Evolutionary conservation across 768 basidiomycete species (phyloP), one percentile per base, ranked within the genome.

Genomic region (Wakefieldia striispora): DNA sequence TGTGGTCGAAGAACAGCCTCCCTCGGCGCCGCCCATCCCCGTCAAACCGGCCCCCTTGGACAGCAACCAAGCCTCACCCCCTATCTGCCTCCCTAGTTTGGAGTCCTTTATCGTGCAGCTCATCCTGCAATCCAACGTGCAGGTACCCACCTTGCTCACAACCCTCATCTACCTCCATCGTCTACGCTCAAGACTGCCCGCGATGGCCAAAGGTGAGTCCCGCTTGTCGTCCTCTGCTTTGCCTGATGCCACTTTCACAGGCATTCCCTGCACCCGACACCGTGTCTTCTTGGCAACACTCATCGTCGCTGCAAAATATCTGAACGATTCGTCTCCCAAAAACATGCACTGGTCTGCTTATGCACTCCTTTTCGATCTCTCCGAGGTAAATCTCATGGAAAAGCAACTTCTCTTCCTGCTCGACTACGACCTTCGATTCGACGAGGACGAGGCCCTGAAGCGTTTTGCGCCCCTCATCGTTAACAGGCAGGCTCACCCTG

Each of bases 311-410:
- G 88, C 93, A 54, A 99, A 99, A 72, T 97, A 97, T 70, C 83
- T 97, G 64, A 97, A 99, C 70, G 92, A 95, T 70, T 88, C 88
- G n/a, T 87, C 88, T 39, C 91, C 91, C 3, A 95, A 94, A 78
- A 99, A 97, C 74, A 79, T 79, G 66, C 90, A 97, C 74, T 99
- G 95, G 95, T 81, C 86, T 48, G 71, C 72, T 41, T 91, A 93
- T 66, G 86, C 84, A 16, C 72, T 75, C 37, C 72, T 89, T 55
- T 95, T 91, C 72, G 83, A 88, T 64, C 71, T 83, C 43, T 69
- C 74, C 11, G 89, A 91, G 72, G 84, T 97, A 68, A 97, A 95
- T 70, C 77, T 95, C 53, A 98, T 98, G 95, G 95, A 99, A 74
- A 89, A 85, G 72, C 93, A 99, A 71, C 81, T 99, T 24, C 83